A percentile compares a stretch with the other conserved stretches of the same genome.
Evolutionary conservation across 768 basidiomycete species (phyloP).

Genomic region (Russula dissimulans): DNA sequence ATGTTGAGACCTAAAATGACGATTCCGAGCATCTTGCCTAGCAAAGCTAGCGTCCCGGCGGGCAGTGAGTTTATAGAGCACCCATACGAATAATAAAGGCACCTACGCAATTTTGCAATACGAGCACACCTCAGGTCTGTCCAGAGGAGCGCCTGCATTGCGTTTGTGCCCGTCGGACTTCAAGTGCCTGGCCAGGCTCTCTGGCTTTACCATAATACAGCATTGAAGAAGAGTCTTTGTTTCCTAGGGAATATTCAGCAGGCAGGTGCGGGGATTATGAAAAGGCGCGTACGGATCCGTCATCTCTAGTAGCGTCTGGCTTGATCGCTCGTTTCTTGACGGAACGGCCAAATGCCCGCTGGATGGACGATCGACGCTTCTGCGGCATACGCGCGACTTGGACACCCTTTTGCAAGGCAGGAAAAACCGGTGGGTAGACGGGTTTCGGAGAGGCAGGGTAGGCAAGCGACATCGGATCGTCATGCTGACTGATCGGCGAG

Average conservation of each 20-base stretch:
- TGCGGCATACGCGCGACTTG: not conserved
- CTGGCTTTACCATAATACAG: slow-evolving; percentile 12
- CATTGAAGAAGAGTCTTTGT: slow-evolving; percentile 9
- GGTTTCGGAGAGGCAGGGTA: not conserved
- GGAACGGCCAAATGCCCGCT: not conserved
- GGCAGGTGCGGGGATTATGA: not conserved
- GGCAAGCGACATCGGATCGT: not conserved
- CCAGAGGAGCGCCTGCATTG: slow-evolving; percentile 10
- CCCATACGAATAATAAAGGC: not conserved
- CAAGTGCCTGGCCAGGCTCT: slow-evolving; percentile 12
- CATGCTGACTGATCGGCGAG: not conserved
- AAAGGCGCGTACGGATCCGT: slow-evolving; percentile 1
- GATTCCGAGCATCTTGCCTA: slow-evolving; percentile 16
- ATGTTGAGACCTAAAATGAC: slow-evolving; percentile 14
- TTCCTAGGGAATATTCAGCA: not conserved
- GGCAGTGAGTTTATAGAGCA: no score
- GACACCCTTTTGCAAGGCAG: not conserved
- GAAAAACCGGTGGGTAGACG: not conserved
- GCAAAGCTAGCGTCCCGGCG: slow-evolving; percentile 4
- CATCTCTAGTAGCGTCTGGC: not conserved
- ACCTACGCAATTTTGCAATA: slow-evolving; percentile 15
- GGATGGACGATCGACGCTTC: not conserved
- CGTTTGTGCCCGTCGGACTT: slow-evolving; percentile 15
- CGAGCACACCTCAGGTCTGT: slow-evolving; percentile 10
- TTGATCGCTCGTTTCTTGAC: not conserved